Evolutionary conservation across 2,329 filamentous ascomycete genomes (phyloP).

Genomic region (Harringtonia lauricola): DNA sequence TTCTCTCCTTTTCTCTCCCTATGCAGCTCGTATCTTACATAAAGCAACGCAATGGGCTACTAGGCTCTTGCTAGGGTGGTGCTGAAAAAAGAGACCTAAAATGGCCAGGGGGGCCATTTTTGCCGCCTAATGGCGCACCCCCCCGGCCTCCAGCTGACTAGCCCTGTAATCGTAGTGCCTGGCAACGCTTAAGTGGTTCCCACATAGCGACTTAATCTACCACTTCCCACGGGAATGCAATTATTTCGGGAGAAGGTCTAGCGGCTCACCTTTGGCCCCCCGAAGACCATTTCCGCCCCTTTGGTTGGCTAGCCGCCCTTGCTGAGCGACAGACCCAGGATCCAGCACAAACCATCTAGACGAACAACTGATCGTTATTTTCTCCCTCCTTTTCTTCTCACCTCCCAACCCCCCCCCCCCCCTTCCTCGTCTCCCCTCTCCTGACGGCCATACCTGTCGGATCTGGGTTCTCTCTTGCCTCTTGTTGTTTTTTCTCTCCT

Average conservation of each 20-base stretch:
- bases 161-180: no score
- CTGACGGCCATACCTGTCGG: neutral
- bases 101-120: no score
- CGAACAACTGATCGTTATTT: constrained; percentile 6
- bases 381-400: neutral
- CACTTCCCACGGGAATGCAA: constrained; percentile 4
- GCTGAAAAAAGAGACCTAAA: no score
- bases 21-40: no score
- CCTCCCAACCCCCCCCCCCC: neutral
- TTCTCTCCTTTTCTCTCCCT: neutral
- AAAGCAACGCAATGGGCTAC: no score
- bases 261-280: neutral
- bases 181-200: constrained; percentile 4
- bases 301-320: constrained; percentile 13
- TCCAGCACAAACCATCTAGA: neutral
- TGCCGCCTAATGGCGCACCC: no score
- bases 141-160: no score
- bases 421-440: neutral
- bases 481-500: neutral
- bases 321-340: neutral
- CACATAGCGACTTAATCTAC: constrained; percentile 3
- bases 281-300: neutral
- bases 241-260: no score
- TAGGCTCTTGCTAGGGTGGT: no score
- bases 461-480: neutral